Evolutionary conservation across 1,139 yeast genomes (phyloP).

Genomic region (Suhomyces wounanorum): DNA sequence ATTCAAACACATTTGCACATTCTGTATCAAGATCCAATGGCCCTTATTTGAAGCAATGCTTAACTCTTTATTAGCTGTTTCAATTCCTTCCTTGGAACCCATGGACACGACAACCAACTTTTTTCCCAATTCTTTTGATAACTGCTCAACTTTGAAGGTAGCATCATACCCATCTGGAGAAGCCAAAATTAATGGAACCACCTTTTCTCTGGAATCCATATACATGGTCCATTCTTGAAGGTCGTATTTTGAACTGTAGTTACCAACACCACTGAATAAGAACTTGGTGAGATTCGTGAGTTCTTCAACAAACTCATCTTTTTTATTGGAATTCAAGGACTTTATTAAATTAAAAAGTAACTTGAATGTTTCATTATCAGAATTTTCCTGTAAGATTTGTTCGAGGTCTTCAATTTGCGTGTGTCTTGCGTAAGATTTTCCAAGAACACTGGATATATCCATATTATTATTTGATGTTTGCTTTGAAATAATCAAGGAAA

Average conservation of each 20-base stretch:
- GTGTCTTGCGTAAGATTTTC: slow-evolving; percentile 14
- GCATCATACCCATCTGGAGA: slow-evolving; percentile 71
- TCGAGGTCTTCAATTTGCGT: slow-evolving; percentile 10
- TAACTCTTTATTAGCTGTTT: slow-evolving; percentile 58
- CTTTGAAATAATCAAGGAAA: slow-evolving; percentile 7
- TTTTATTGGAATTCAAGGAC: slow-evolving; percentile 13
- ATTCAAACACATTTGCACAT: slow-evolving; percentile 66
- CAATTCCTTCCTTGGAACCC: slow-evolving; percentile 74
- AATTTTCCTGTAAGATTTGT: slow-evolving; percentile 13
- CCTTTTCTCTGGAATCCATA: not conserved
- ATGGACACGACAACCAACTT: slow-evolving; percentile 56
- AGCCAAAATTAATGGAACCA: slow-evolving; percentile 53
- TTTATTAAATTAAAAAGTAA: slow-evolving; percentile 17
- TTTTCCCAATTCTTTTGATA: slow-evolving; percentile 34
- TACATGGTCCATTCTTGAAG: slow-evolving; percentile 24
- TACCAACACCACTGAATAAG: slow-evolving; percentile 28
- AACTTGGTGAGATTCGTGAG: slow-evolving; percentile 20
- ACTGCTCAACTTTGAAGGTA: slow-evolving; percentile 50
- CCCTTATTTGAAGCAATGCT: slow-evolving; percentile 47
- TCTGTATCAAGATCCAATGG: slow-evolving; percentile 74
- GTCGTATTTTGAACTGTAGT: slow-evolving; percentile 30
- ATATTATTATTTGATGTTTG: not conserved
- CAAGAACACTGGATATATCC: slow-evolving; percentile 8
- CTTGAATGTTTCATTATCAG: slow-evolving; percentile 23
- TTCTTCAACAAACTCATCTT: slow-evolving; percentile 22